A percentile compares a stretch with the other conserved stretches of the same genome.
These are phyloP conservation scores for Erucastrum elatum DNA, from an alignment of 345 rosid genomes.

Conservation along the genomic window DNA sequence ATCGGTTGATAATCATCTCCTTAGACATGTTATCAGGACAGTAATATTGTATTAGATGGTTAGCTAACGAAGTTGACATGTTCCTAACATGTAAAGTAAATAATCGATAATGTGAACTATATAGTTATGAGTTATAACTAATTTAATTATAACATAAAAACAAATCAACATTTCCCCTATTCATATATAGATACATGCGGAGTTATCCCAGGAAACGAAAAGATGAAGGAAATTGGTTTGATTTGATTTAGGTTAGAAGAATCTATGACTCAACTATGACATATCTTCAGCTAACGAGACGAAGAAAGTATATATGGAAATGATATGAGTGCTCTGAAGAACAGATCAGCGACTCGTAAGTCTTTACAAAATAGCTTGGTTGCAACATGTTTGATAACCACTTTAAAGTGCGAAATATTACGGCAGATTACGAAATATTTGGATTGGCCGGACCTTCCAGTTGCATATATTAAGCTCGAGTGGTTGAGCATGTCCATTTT, in stretches of 20 bases:
- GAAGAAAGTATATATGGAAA: not conserved
- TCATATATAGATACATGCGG: not conserved
- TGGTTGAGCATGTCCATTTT: not conserved
- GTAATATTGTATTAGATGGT: conserved; percentile 5
- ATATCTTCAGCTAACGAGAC: not conserved
- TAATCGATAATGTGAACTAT: not conserved
- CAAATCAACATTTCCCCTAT: not conserved
- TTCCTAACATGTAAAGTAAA: conserved; percentile 27
- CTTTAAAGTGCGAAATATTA: not conserved
- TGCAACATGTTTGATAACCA: not conserved
- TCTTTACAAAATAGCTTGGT: not conserved
- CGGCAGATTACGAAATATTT: not conserved
- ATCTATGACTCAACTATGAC: not conserved
- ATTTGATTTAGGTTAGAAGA: not conserved
- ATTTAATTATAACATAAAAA: not conserved
- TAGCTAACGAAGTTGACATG: conserved; percentile 33
- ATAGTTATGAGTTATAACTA: not conserved
- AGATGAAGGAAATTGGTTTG: not conserved
- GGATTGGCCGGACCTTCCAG: not conserved
- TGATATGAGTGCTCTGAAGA: not conserved
- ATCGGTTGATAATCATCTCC: conserved; percentile 13
- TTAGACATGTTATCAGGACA: conserved; percentile 3
- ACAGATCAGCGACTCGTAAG: not conserved
- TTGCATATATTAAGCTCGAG: not conserved
- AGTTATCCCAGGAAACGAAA: not conserved